These are phyloP conservation scores for Boletus rubroflammeus DNA, from an alignment of 768 basidiomycete genomes.

Conservation along the genomic window DNA sequence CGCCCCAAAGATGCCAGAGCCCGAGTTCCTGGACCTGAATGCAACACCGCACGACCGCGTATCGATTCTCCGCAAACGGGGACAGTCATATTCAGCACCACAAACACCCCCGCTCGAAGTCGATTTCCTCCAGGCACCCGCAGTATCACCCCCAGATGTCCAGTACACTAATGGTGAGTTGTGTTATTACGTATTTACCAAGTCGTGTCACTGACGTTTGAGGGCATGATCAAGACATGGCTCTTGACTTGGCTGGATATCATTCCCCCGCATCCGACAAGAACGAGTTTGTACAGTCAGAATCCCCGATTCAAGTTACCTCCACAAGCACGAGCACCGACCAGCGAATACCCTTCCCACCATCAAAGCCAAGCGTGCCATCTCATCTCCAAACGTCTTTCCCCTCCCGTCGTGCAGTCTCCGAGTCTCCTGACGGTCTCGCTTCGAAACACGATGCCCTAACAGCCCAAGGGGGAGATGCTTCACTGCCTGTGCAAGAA, in stretches of 20 bases:
- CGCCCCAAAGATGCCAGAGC: constrained; percentile 43
- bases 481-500: constrained; percentile 45
- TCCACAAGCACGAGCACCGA: background rate
- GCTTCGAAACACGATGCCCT: constrained; percentile 12
- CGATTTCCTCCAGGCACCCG: constrained; percentile 40
- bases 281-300: background rate
- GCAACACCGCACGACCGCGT: constrained; percentile 32
- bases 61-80: constrained; percentile 19
- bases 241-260: constrained; percentile 83
- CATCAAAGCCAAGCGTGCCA: constrained; percentile 16
- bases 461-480: constrained; percentile 1
- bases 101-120: constrained; percentile 38
- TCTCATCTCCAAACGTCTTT: constrained; percentile 30
- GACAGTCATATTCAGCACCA: constrained; percentile 26
- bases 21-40: constrained; percentile 85
- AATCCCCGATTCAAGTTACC: constrained; percentile 11
- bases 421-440: constrained; percentile 57
- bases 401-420: constrained; percentile 49
- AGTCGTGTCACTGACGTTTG: background rate
- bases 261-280: constrained; percentile 36
- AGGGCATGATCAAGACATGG: constrained; percentile 50
- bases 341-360: constrained; percentile 19
- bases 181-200: constrained; percentile 8
- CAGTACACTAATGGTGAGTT: constrained; percentile 56
- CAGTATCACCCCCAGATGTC: constrained; percentile 50